A percentile compares a stretch with the other conserved stretches of the same genome.
Evolutionary conservation across 2,329 filamentous ascomycete genomes (phyloP).

Genomic region (Neurospora sp.): DNA sequence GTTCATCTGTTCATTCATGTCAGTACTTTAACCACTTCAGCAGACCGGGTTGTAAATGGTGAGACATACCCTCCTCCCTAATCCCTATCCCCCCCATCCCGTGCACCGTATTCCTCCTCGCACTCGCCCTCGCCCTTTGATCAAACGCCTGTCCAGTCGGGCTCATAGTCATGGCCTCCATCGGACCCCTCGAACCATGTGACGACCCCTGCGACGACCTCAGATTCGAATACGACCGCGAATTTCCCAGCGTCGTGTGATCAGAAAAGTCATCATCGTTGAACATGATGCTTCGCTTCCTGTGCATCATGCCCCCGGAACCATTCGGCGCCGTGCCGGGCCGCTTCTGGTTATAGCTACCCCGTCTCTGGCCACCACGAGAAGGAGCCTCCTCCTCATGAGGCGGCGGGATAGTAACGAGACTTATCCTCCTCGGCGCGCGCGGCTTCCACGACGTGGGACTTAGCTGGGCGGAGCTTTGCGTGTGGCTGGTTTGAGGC

Average conservation of each 20-base stretch:
- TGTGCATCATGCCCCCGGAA: constrained; percentile 10
- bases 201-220: background rate
- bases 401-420: constrained; percentile 1
- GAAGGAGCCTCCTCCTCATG: background rate
- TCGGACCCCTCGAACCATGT: background rate
- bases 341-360: background rate
- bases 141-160: background rate
- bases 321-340: constrained; percentile 8
- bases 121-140: background rate
- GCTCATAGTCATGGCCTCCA: background rate
- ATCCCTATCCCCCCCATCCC: background rate
- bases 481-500: background rate
- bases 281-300: constrained; percentile 7
- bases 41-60: too few species aligned
- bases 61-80: background rate
- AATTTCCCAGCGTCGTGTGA: background rate
- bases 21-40: too few species aligned
- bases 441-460: background rate
- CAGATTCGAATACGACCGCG: constrained; percentile 1
- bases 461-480: background rate
- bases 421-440: constrained; percentile 1
- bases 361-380: constrained; percentile 1
- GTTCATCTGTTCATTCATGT: background rate
- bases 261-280: background rate
- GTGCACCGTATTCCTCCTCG: constrained; percentile 7